These are phyloP conservation scores for Rhizopogon parksii DNA, from an alignment of 1,284 basidiomycete genomes.

Conservation along the genomic window DNA sequence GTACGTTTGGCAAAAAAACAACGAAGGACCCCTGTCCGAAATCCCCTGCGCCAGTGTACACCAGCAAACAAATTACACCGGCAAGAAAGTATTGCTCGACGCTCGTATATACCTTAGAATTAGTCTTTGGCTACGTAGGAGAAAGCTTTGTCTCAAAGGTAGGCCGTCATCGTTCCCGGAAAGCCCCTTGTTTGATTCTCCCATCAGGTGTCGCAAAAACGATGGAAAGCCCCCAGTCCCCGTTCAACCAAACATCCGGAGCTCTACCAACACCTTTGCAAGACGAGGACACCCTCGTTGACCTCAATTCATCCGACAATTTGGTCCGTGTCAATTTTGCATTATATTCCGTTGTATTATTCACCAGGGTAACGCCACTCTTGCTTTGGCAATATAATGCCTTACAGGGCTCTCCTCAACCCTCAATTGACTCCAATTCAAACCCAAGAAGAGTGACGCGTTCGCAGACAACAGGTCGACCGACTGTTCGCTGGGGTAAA, in stretches of 20 bases:
- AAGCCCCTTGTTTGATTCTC: conserved; percentile 19
- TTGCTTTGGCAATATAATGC: conserved; percentile 19
- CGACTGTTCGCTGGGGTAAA: conserved; percentile 29
- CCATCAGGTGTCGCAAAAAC: conserved; percentile 29
- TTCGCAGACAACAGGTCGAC: conserved; percentile 29
- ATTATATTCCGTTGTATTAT: conserved; percentile 26
- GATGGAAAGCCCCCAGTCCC: conserved; percentile 22
- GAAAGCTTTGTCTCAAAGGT: conserved; percentile 14
- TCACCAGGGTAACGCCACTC: conserved; percentile 26
- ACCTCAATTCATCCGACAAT: conserved; percentile 23
- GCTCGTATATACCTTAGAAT: conserved; percentile 1
- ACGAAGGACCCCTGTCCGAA: conserved; percentile 4
- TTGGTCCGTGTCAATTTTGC: conserved; percentile 24
- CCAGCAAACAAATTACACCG: not conserved
- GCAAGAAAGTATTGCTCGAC: not conserved
- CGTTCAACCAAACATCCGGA: conserved; percentile 17
- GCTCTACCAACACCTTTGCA: conserved; percentile 5
- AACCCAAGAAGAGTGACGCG: conserved; percentile 23
- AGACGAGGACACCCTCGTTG: conserved; percentile 24
- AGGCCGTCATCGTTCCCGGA: not conserved
- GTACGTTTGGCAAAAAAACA: conserved; percentile 5
- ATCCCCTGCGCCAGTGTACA: conserved; percentile 1
- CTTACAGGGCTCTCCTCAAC: conserved; percentile 17
- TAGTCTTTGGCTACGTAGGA: not conserved
- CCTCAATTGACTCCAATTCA: conserved; percentile 19